Evolutionary conservation across 2,329 filamentous ascomycete species (phyloP).

Genomic region (Epichloe brachyelytri): DNA sequence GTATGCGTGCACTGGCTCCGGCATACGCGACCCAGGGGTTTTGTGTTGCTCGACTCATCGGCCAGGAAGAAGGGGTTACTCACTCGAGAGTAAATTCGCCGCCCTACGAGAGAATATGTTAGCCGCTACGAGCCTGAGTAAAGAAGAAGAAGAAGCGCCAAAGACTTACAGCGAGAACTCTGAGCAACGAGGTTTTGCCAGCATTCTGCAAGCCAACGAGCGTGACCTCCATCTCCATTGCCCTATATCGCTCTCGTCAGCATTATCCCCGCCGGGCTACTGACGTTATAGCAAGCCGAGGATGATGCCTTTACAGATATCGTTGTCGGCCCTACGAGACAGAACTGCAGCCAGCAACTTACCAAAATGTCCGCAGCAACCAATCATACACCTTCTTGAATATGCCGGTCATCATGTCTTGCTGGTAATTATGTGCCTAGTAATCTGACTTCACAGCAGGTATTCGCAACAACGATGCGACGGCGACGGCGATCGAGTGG

Average conservation of each 20-base stretch:
- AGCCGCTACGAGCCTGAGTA: background rate
- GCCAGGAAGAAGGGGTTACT: constrained; percentile 22
- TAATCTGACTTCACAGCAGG: background rate
- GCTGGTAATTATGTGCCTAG: background rate
- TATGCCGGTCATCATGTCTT: constrained; percentile 63
- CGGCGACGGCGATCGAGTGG: background rate
- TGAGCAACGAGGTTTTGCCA: constrained; percentile 88
- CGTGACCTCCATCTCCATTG: constrained; percentile 98
- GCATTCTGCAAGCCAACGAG: constrained; percentile 98
- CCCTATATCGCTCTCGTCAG: constrained; percentile 42
- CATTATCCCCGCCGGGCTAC: background rate
- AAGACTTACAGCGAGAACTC: constrained; percentile 78
- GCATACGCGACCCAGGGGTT: too few relatives aligned
- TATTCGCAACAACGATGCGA: background rate
- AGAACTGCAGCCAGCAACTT: constrained; percentile 22
- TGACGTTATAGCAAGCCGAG: constrained; percentile 1
- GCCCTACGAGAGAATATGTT: constrained; percentile 43
- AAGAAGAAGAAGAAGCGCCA: background rate
- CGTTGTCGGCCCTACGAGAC: background rate
- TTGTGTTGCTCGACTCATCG: background rate
- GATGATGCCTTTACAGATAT: background rate
- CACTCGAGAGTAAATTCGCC: constrained; percentile 99
- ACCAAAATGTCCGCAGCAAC: constrained; percentile 97
- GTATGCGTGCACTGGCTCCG: background rate
- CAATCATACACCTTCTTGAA: constrained; percentile 96